phyloP scores from a whole-genome alignment of 1,139 yeast genomes.

The Magnusiomyces magnusii region DNA sequence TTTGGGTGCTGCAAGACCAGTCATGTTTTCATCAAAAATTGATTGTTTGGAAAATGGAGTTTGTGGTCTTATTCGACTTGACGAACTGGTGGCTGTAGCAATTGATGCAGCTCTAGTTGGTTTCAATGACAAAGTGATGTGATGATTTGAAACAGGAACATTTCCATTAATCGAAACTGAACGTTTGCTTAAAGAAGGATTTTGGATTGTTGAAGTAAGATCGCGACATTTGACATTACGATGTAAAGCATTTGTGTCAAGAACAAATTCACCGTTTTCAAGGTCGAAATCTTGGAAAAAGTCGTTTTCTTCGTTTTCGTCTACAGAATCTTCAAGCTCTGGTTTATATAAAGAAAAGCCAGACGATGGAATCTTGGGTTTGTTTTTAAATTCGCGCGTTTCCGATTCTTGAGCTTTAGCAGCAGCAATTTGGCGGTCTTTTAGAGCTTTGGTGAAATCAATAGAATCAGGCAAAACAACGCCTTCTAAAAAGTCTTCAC shows the following conservation, averaged over 20 bases:
- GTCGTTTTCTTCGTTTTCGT: slow-evolving; percentile 21
- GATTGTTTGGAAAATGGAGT: not conserved
- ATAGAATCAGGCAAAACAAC: slow-evolving; percentile 12
- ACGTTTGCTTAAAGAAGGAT: not conserved
- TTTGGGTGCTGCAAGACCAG: too few species aligned
- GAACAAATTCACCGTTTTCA: slow-evolving; percentile 16
- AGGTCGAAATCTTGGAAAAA: slow-evolving; percentile 25
- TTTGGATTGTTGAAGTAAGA: not conserved
- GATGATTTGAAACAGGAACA: too few species aligned
- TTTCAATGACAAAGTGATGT: not conserved
- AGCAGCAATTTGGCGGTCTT: slow-evolving; percentile 8
- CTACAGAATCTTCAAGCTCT: slow-evolving; percentile 2
- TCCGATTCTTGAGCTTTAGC: slow-evolving; percentile 3
- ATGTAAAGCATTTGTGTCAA: slow-evolving; percentile 17
- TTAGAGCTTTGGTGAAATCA: slow-evolving; percentile 9
- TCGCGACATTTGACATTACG: slow-evolving; percentile 19
- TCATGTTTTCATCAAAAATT: too few species aligned
- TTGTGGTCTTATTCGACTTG: not conserved
- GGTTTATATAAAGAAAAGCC: not conserved
- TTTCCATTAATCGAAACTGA: not conserved
- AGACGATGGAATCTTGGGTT: not conserved
- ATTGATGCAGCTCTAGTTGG: slow-evolving; percentile 2
- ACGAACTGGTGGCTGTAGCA: not conserved
- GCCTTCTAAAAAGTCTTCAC: slow-evolving; percentile 15
- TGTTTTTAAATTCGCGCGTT: not conserved